Evolutionary conservation across 73 alveolate species (phyloP), one percentile per base, ranked within the genome.

Genomic region (Symbiodinium pilosum): DNA sequence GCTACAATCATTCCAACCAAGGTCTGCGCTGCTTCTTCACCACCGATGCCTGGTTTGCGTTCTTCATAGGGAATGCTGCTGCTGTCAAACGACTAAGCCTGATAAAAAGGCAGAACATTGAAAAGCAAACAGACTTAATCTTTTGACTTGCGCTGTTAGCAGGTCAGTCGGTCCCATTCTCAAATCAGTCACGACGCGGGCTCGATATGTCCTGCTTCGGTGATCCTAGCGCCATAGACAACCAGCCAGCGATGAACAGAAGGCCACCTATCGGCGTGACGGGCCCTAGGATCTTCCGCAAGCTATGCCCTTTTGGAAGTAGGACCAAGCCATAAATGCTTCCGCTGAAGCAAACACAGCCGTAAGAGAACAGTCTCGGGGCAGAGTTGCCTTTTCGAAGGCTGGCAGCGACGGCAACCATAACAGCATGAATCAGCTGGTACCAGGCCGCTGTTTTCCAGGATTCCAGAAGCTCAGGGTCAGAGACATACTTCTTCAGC

Each of bases 361-460:
- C 97, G 41, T 26, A 47, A 77, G 51, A 34, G 24, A 40, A 77
- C 32, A 39, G 36, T 12, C 38, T 77, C 21, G 51, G 51, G 30
- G 54, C 51, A 77, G 51, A 77, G 51, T 36, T 4, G 54, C 87
- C 47, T 42, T 26, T 69, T 21, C 52, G 52, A 28, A 91, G 97
- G 32, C 54, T 9, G 18, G 97, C 86, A 11, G 95, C 77, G 36
- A 91, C 52, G 52, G 81, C 97, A 30, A 91, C 81, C 97, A 91
- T 91, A 11, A 91, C 97, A n/a, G 97, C 97, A 83, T 84, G 93
- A 43, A 42, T 85, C 97, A 91, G 47, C 88, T 91, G 97, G 52
- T 91, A 91, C 42, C 77, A 69, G 3, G 97, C 97, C 26, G 97
- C 97, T 11, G 97, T 91, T 43, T 91, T 91, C 97, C 97, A 91